Base-by-base conservation (phyloP, 768 basidiomycete genomes). In the Scleroderma bovista region DNA sequence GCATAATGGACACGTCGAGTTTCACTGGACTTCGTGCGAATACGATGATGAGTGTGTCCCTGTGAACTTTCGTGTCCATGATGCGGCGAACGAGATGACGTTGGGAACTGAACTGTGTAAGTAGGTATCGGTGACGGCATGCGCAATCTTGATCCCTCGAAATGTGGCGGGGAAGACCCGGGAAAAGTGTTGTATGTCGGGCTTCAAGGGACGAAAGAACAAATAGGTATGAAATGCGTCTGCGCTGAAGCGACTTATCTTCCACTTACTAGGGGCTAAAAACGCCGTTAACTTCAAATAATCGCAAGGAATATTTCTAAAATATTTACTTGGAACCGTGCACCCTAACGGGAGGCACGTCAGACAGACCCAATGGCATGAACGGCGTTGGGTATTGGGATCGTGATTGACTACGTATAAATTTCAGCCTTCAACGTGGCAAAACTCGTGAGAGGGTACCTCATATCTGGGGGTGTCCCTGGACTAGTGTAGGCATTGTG, bases 171-270 rank as follows among this genome's bases (percentile, higher is more conserved):
- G 1, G 52, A 11, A 12, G 61, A 57, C 22, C 66, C 66, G 15
- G 64, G 61, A 15, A 65, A 65, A 19, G 59, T 65, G 36, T 67
- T 49, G 51, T 64, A 58, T 37, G 66, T 48, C 26, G 52, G 2
- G 15, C 61, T 66, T 50, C 33, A 24, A 48, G 29, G 44, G 38
- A 40, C 3, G 29, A 22, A 38, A 42, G 19, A 36, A 37, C 51
- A 50, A 43, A 43, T 48, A 56, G 46, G 64, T 56, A 12, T 45
- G 47, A 23, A 15, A 26, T 10, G 23, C 8, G 34, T 46, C 48
- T 44, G 4, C 5, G 26, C 5, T 9, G 26, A 29, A 48, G 38
- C 44, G 24, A 55, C 29, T n/a, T 33, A 44, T 41, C 37, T 6
- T 5, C 46, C 45, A 60, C 65, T 66, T 57, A 66, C 65, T 53